Evolutionary conservation across 139 green algal species (phyloP).

Genomic region (Monoraphidium neglectum): DNA sequence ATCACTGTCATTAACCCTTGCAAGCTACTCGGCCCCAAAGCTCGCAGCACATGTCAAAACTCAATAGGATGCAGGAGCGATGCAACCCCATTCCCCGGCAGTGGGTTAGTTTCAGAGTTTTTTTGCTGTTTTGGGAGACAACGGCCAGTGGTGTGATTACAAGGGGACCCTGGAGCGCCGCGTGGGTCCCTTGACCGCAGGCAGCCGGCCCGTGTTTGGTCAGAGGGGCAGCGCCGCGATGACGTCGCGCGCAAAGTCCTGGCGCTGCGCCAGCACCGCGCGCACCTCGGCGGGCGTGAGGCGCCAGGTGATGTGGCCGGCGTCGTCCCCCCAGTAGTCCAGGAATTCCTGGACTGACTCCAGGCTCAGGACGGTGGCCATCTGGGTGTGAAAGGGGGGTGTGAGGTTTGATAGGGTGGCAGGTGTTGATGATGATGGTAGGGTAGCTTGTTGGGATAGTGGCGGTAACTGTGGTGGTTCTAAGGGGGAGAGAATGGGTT

Average conservation of each 20-base stretch:
- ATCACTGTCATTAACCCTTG: too few relatives aligned
- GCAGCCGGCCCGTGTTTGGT: neutral
- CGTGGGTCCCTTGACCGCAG: neutral
- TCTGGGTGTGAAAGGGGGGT: too few relatives aligned
- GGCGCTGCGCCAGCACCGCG: constrained; percentile 65
- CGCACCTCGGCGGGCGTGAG: constrained; percentile 78
- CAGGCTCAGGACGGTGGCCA: constrained; percentile 86
- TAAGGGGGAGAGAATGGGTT: too few relatives aligned
- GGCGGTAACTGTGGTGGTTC: too few relatives aligned
- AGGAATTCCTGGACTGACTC: constrained; percentile 83
- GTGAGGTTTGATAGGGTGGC: too few relatives aligned
- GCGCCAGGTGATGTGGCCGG: constrained; percentile 81
- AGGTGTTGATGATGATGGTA: too few relatives aligned
- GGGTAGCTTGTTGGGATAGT: too few relatives aligned
- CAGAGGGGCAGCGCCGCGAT: constrained; percentile 65
- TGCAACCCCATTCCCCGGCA: neutral
- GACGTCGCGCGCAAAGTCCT: constrained; percentile 73
- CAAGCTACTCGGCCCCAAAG: too few relatives aligned
- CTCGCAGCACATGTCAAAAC: too few relatives aligned
- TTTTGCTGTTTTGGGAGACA: neutral
- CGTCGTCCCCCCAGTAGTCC: constrained; percentile 81
- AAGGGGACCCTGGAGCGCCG: neutral
- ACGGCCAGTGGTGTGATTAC: neutral
- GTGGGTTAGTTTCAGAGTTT: neutral
- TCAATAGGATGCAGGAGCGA: neutral